Conservation (phyloP, 306 rosid species). For the Ormosia semicastrata region DNA sequence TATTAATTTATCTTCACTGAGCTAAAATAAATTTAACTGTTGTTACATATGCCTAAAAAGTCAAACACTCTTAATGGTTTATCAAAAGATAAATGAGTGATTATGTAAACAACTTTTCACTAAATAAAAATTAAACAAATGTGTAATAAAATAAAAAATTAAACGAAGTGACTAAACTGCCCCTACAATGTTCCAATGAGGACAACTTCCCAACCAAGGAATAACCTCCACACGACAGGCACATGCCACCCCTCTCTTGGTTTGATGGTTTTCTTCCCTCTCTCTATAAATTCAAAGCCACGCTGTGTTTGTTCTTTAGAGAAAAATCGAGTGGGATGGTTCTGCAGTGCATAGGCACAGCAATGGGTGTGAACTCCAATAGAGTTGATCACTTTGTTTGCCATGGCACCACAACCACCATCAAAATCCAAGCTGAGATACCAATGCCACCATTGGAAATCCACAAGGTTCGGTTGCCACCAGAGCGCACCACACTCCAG, state of each 20-base stretch:
- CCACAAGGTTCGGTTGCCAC: constrained; percentile 71
- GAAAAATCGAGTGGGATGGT: neutral
- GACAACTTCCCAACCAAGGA: neutral
- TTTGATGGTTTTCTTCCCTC: constrained; percentile 3
- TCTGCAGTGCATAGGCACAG: neutral
- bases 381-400: constrained; percentile 61
- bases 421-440: constrained; percentile 45
- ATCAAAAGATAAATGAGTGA: too few relatives aligned
- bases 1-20: too few relatives aligned
- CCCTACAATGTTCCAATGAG: neutral
- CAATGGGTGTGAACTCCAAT: constrained; percentile 66
- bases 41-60: too few relatives aligned
- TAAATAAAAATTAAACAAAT: too few relatives aligned
- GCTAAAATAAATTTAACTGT: too few relatives aligned
- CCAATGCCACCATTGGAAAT: constrained; percentile 50
- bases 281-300: constrained; percentile 52
- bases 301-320: constrained; percentile 19
- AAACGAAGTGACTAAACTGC: constrained; percentile 20
- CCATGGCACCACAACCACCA: constrained; percentile 30
- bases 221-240: constrained; percentile 3
- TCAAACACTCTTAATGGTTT: too few relatives aligned
- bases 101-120: neutral
- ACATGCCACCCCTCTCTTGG: neutral
- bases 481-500: constrained; percentile 53
- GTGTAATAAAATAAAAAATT: neutral